Evolutionary conservation across 176 grass and related monocot species (phyloP).

Genomic region (Rhipidocladum racemiflorum): DNA sequence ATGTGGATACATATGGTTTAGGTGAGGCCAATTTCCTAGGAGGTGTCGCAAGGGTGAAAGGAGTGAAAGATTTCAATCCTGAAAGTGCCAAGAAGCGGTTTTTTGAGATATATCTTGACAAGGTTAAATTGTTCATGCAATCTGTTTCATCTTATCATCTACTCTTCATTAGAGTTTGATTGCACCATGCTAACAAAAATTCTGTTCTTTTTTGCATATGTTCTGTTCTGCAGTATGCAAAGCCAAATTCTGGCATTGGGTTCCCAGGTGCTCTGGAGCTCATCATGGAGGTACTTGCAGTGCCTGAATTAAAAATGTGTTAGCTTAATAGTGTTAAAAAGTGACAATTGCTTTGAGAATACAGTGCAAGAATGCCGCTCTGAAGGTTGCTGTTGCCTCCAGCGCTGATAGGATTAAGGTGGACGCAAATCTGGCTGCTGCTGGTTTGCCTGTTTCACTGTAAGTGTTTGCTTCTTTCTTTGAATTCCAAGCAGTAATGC

Average conservation of each 20-base stretch:
- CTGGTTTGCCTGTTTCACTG: conserved; percentile 69
- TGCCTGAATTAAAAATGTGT: conserved; percentile 1
- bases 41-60: conserved; percentile 81
- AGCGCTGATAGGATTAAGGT: conserved; percentile 94
- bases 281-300: conserved; percentile 67
- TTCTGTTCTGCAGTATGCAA: conserved; percentile 72
- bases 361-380: conserved; percentile 83
- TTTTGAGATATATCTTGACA: conserved; percentile 89
- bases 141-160: not conserved
- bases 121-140: conserved; percentile 44
- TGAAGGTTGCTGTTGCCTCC: conserved; percentile 96
- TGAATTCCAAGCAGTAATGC: conserved; percentile 27
- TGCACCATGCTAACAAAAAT: conserved; percentile 29
- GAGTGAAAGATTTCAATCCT: conserved; percentile 70
- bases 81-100: conserved; percentile 76
- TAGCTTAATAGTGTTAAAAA: conserved; percentile 7
- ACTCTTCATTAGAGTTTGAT: conserved; percentile 13
- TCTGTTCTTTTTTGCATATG: conserved; percentile 41
- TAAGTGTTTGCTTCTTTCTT: conserved; percentile 44
- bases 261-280: conserved; percentile 92
- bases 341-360: conserved; percentile 19
- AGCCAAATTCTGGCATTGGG: conserved; percentile 84
- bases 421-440: conserved; percentile 88
- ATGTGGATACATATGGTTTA: conserved; percentile 34
- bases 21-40: conserved; percentile 98